Percentiles rank a stretch among this genome's conserved stretches.
These are phyloP conservation scores for Heliocybe sulcata DNA, from an alignment of 1,284 basidiomycete genomes.

Conservation along the genomic window DNA sequence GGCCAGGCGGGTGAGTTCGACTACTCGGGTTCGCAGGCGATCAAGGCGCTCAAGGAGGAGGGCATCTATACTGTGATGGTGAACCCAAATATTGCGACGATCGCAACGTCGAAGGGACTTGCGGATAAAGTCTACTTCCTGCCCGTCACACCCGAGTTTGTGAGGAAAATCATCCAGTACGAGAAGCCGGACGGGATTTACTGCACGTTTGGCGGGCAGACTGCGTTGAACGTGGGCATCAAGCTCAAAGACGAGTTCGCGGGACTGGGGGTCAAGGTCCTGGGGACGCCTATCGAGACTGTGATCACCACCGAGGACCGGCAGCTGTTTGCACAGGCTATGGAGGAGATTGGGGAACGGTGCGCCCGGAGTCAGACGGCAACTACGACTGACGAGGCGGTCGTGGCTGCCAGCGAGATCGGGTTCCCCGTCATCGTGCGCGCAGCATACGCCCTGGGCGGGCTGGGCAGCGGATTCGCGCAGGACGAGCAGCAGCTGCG, in stretches of 20 bases:
- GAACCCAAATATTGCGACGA: conserved; percentile 99
- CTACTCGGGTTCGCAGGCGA: conserved; percentile 97
- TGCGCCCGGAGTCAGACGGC: conserved; percentile 88
- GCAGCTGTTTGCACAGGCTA: conserved; percentile 90
- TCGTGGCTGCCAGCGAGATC: conserved; percentile 78
- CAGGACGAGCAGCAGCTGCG: conserved; percentile 83
- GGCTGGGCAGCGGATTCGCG: conserved; percentile 93
- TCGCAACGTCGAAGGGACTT: conserved; percentile 94
- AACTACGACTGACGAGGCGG: conserved; percentile 78
- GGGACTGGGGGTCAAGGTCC: conserved; percentile 81
- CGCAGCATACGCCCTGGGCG: conserved; percentile 94
- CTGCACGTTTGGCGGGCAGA: conserved; percentile 98
- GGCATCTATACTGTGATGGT: conserved; percentile 98
- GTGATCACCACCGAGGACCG: conserved; percentile 98
- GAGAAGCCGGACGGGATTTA: conserved; percentile 99
- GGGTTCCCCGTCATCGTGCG: conserved; percentile 98
- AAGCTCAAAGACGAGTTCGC: conserved; percentile 96
- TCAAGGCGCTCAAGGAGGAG: conserved; percentile 98
- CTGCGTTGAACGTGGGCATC: conserved; percentile 95
- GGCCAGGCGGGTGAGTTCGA: conserved; percentile 99
- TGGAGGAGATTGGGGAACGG: conserved; percentile 94
- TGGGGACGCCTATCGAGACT: conserved; percentile 96
- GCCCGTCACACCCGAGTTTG: conserved; percentile 96
- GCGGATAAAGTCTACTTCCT: conserved; percentile 99
- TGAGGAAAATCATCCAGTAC: conserved; percentile 96